Evolutionary conservation across 176 grass and related monocot species (phyloP).

Genomic region (Cenchrus purpureus): DNA sequence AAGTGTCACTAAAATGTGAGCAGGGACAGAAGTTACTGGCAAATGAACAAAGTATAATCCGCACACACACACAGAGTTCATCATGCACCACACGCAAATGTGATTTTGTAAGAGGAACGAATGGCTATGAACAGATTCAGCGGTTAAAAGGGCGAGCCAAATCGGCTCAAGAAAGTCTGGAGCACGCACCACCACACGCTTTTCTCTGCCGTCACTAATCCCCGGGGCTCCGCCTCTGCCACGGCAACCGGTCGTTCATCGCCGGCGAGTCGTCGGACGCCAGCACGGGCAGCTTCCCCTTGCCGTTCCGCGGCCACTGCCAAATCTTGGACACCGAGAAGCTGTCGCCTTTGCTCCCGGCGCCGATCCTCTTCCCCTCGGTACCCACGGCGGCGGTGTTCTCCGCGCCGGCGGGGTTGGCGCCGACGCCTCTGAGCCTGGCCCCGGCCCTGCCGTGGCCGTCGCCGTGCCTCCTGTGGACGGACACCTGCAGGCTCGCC

Average conservation of each 20-base stretch:
- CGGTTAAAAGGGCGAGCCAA: slow-evolving; percentile 14
- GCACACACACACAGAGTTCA: background rate
- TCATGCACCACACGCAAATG: slow-evolving; percentile 17
- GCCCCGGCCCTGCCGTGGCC: slow-evolving; percentile 27
- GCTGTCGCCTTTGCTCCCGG: slow-evolving; percentile 83
- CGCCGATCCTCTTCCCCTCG: slow-evolving; percentile 75
- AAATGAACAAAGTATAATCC: background rate
- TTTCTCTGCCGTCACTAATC: slow-evolving; percentile 52
- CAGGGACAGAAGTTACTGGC: background rate
- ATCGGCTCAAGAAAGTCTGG: slow-evolving; percentile 38
- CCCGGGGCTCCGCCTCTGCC: slow-evolving; percentile 55
- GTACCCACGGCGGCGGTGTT: background rate
- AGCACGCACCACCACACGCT: slow-evolving; percentile 10
- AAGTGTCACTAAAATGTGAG: background rate
- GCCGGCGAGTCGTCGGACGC: slow-evolving; percentile 65
- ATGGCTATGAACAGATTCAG: slow-evolving; percentile 38
- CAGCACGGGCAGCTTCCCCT: slow-evolving; percentile 80
- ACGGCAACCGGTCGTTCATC: slow-evolving; percentile 61
- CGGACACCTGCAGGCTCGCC: slow-evolving; percentile 74
- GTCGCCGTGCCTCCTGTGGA: slow-evolving; percentile 57
- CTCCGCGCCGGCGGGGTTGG: slow-evolving; percentile 28
- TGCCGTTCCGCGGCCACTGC: slow-evolving; percentile 90
- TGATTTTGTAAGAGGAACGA: slow-evolving; percentile 9
- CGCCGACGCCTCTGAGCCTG: slow-evolving; percentile 38
- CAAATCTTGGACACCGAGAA: slow-evolving; percentile 99